Conservation (phyloP, 1,284 basidiomycete species). For the Apiotrichum sp. region DNA sequence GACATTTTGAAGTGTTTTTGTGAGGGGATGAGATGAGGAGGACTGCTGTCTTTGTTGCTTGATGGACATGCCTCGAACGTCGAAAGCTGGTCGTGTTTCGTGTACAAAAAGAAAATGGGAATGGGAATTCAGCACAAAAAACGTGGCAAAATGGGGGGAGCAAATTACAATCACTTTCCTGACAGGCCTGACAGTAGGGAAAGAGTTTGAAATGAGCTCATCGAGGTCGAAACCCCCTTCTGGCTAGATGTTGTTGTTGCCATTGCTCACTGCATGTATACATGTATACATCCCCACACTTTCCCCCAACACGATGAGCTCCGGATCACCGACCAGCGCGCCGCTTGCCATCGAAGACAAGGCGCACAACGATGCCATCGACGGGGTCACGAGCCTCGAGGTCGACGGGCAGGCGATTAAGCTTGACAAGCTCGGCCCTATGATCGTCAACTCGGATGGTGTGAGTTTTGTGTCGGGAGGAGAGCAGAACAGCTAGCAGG, state of each 20-base stretch:
- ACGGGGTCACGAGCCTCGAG: slow-evolving; percentile 28
- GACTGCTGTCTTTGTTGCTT: neutral
- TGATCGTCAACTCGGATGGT: slow-evolving; percentile 47
- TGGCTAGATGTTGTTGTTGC: too few species aligned
- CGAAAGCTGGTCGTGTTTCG: neutral
- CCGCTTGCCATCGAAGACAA: slow-evolving; percentile 13
- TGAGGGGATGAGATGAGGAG: slow-evolving; percentile 1
- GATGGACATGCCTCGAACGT: slow-evolving; percentile 5
- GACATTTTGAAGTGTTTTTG: slow-evolving; percentile 34
- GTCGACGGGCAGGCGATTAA: slow-evolving; percentile 39
- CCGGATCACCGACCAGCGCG: slow-evolving; percentile 1
- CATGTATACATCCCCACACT: neutral
- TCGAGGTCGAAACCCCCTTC: too few species aligned
- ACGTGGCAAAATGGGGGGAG: too few species aligned
- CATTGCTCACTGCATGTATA: too few species aligned
- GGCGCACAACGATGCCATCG: slow-evolving; percentile 6
- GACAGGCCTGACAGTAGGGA: slow-evolving; percentile 6
- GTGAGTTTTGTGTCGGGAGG: slow-evolving; percentile 23
- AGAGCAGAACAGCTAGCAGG: neutral
- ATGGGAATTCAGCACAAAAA: too few species aligned
- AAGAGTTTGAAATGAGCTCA: too few species aligned
- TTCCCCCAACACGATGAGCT: neutral
- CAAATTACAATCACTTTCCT: too few species aligned
- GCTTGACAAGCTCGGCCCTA: slow-evolving; percentile 43
- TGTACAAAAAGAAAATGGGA: slow-evolving; percentile 7